phyloP scores from a whole-genome alignment of 2,329 filamentous ascomycete genomes.

The Fusarium zealandicum region DNA sequence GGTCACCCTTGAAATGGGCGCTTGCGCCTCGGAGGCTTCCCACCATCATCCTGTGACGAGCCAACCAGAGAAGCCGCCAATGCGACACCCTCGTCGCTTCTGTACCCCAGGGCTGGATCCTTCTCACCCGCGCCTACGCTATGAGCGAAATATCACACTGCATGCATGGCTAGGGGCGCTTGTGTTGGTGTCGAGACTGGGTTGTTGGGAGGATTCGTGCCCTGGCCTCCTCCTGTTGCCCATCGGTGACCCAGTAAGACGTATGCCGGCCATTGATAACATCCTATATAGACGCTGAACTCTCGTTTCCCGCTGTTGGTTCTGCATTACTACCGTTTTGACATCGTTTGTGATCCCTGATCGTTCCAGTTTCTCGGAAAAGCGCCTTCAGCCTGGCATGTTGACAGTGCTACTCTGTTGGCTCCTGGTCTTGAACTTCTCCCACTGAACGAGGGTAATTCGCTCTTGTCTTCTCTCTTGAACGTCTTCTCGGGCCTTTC shows the following conservation, averaged over 20 bases:
- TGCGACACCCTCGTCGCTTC: slow-evolving; percentile 24
- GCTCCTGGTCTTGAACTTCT: slow-evolving; percentile 21
- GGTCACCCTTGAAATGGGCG: slow-evolving; percentile 29
- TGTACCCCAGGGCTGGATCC: slow-evolving; percentile 27
- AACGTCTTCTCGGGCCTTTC: slow-evolving; percentile 2
- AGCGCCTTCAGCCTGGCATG: slow-evolving; percentile 25
- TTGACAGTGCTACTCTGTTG: slow-evolving; percentile 32
- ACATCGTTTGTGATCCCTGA: slow-evolving; percentile 37
- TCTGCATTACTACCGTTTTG: slow-evolving; percentile 29
- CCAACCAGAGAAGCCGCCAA: slow-evolving; percentile 33
- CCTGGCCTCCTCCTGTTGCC: slow-evolving; percentile 14
- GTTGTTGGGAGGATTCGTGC: slow-evolving; percentile 11
- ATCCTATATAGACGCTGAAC: slow-evolving; percentile 42
- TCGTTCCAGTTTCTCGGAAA: slow-evolving; percentile 35
- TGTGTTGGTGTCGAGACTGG: slow-evolving; percentile 27
- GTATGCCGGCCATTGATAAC: slow-evolving; percentile 18
- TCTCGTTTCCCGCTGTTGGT: slow-evolving; percentile 36
- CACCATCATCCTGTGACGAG: slow-evolving; percentile 23
- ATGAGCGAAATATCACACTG: slow-evolving; percentile 40
- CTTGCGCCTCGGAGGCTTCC: slow-evolving; percentile 42
- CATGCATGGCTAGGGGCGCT: slow-evolving; percentile 44
- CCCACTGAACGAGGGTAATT: slow-evolving; percentile 6
- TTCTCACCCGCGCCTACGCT: slow-evolving; percentile 34
- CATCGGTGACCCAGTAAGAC: slow-evolving; percentile 19
- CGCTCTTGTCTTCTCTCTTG: slow-evolving; percentile 7